Conservation (phyloP, 805 yeast species). For the Huiozyma sinensis region DNA sequence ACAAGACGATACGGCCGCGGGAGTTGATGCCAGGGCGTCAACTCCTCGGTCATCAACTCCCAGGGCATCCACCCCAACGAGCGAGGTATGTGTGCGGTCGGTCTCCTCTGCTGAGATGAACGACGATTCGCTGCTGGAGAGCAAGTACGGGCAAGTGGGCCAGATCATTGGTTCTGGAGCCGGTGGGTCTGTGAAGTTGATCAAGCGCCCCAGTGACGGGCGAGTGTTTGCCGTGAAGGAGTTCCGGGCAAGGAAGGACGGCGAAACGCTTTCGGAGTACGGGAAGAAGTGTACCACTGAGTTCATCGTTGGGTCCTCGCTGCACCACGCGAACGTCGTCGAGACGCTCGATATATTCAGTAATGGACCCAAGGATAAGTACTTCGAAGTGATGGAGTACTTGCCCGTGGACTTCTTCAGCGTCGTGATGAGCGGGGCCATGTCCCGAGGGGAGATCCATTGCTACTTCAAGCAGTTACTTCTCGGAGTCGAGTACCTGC, state of each 20-base stretch:
- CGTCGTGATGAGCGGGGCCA: conserved; percentile 73
- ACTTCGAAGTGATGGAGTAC: conserved; percentile 76
- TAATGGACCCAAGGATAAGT: conserved; percentile 50
- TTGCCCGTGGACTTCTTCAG: conserved; percentile 78
- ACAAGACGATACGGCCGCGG: too few relatives aligned
- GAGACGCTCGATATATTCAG: conserved; percentile 57
- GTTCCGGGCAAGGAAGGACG: conserved; percentile 57
- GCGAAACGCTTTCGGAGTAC: conserved; percentile 61
- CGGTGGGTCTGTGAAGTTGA: conserved; percentile 69
- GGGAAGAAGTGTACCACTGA: conserved; percentile 81
- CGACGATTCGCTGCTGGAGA: conserved; percentile 39
- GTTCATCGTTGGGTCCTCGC: conserved; percentile 70
- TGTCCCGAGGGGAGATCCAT: conserved; percentile 71
- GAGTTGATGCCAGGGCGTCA: background rate
- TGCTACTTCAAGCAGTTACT: conserved; percentile 69
- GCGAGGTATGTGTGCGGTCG: too few relatives aligned
- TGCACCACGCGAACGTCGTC: conserved; percentile 72
- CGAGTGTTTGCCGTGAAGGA: conserved; percentile 74
- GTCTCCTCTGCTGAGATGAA: conserved; percentile 13
- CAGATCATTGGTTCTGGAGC: conserved; percentile 76
- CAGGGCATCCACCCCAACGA: background rate
- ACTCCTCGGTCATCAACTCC: background rate
- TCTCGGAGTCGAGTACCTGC: conserved; percentile 62
- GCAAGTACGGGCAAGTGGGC: conserved; percentile 63
- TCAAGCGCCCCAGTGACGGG: conserved; percentile 57